Percentiles rank a stretch among this genome's conserved stretches.
Conservation (phyloP, 164 flowering plant species). For the Vitis rupestris region DNA sequence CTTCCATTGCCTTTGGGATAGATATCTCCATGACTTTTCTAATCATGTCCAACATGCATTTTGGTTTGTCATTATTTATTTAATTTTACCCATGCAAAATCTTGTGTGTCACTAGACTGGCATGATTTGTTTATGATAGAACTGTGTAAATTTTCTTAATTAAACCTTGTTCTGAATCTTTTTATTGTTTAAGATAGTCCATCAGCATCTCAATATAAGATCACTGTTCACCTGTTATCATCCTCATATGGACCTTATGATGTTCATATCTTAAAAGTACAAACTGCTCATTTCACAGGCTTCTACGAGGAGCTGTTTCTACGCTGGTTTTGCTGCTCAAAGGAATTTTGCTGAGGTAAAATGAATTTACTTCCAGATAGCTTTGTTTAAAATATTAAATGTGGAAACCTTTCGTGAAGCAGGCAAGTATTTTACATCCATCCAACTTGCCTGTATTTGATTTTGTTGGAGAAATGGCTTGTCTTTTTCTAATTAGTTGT, state of each 20-base stretch:
- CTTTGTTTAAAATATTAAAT: background rate
- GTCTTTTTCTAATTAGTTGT: background rate
- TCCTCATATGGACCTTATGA: background rate
- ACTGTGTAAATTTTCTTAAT: background rate
- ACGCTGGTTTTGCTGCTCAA: slow-evolving; percentile 96
- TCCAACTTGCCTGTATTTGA: background rate
- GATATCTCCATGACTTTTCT: background rate
- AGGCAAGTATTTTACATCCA: background rate
- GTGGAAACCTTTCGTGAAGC: background rate
- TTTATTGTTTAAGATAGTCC: background rate
- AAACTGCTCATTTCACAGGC: slow-evolving; percentile 52
- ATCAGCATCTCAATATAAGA: background rate
- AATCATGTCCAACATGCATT: background rate
- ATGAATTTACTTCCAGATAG: background rate
- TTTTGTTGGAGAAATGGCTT: background rate
- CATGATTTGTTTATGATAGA: background rate
- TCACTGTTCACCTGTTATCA: background rate
- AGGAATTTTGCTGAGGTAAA: slow-evolving; percentile 98
- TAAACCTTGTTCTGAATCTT: background rate
- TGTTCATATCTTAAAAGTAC: slow-evolving; percentile 6
- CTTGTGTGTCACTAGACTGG: background rate
- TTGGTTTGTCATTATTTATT: background rate
- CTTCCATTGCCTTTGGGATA: background rate
- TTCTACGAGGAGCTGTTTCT: slow-evolving; percentile 95
- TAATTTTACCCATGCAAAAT: too few species aligned